These are phyloP conservation scores for Talaromyces stipitatus DNA, from an alignment of 495 filamentous ascomycete genomes.

Conservation along the genomic window DNA sequence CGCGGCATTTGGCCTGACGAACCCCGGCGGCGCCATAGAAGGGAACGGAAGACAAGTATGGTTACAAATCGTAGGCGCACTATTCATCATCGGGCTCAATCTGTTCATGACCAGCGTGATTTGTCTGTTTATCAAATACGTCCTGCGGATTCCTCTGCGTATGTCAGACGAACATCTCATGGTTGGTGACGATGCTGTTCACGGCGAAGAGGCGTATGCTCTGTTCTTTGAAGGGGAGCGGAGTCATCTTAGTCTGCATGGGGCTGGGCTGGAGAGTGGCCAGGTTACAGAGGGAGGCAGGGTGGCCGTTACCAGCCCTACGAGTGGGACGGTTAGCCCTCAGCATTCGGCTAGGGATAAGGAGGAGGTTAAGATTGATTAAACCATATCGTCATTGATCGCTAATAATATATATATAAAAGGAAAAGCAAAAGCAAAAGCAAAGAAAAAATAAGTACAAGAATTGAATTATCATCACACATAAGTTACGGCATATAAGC, in stretches of 20 bases:
- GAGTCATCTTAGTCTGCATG: constrained; percentile 7
- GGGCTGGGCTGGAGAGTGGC: constrained; percentile 4
- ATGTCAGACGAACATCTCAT: constrained; percentile 40
- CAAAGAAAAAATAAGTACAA: too few relatives aligned
- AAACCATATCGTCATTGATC: neutral
- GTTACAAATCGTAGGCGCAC: constrained; percentile 44
- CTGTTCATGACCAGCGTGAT: constrained; percentile 46
- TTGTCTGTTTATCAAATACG: constrained; percentile 48
- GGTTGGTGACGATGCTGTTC: constrained; percentile 44
- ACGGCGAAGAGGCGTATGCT: constrained; percentile 44
- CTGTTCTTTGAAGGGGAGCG: constrained; percentile 15
- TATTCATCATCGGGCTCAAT: constrained; percentile 52
- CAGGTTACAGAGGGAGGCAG: constrained; percentile 3
- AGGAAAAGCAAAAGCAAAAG: too few relatives aligned
- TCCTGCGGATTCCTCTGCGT: constrained; percentile 39
- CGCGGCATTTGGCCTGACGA: constrained; percentile 40
- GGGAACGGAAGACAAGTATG: constrained; percentile 48
- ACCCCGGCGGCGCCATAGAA: constrained; percentile 43
- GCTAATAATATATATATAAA: too few relatives aligned
- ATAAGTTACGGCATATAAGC: too few relatives aligned
- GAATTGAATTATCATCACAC: too few relatives aligned
- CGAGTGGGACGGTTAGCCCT: neutral
- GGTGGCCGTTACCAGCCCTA: neutral
- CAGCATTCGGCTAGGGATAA: neutral
- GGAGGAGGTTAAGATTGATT: neutral